Base-by-base conservation (phyloP, 768 basidiomycete species). In the Hebeloma cylindrosporum region DNA sequence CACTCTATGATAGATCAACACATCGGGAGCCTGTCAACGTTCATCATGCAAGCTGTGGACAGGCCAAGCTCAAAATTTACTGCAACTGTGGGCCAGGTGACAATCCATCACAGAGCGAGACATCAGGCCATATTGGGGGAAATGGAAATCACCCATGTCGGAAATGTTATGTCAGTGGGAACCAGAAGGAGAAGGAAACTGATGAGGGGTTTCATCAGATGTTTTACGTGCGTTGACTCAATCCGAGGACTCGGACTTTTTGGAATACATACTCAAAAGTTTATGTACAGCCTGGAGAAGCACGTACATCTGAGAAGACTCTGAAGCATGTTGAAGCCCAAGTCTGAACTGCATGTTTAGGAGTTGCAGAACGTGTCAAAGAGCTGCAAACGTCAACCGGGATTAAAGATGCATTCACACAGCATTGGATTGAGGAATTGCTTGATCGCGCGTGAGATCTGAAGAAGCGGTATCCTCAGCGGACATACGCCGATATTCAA, bases 101-200 rank as follows among this genome's bases (percentile, higher is more conserved):
- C 40, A 74, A 74, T 47, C 73, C 70, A 0, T 56, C 67, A 28
- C 69, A 71, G 46, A 65, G 67, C 37, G 66, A 72, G 47, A 47
- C 53, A 1, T 63, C 59, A 3, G 61, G 63, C 0, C 75, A 78
- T 22, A 71, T 69, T 28, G 71, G 74, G 0, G 54, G 60, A 0
- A 59, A 63, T 1, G 70, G 71, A 8, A 77, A 75, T 28, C 47
- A 58, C 7, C 63, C 59, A 3, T 79, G 75, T 40, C 52, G 64
- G 2, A 71, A 68, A 51, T 76, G 73, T 33, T 1, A 58, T 30
- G 59, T 62, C 11, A 69, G 75, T 1, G 68, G 73, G 0, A 55
- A 61, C 0, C 56, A 63, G 18, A 54, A 62, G 39, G 30, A 56
- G 3, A 74, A 71, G 55, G 32, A 53, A 45, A 52, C 60, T 0